Evolutionary conservation across 140 eudicot species (phyloP), one percentile per base, ranked within the genome.

Genomic region (Stevia rebaudiana): DNA sequence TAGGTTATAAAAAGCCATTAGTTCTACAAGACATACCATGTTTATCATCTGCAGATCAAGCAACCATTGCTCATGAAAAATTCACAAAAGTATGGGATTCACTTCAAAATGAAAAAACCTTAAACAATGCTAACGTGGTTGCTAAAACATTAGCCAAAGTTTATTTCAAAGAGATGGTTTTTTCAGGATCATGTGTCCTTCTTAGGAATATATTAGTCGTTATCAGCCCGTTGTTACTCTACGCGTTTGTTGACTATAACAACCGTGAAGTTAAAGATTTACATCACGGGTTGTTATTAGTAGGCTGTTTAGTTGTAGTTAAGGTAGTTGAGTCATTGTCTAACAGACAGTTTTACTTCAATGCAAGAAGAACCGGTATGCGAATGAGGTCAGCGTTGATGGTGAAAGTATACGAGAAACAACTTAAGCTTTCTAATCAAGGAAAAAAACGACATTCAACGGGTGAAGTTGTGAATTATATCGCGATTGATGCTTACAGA

Each of bases 401-500:
- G 85, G 94, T 80, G 41, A 85, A 85, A 35, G 78, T 84, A 4
- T 84, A 84, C n/a, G 83, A 76, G 36, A 88, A 85, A 56, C 90
- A 80, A 64, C 94, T 88, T 33, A 85, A 75, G 54, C 81, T 88
- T 41, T 88, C 96, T 4, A 83, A 68, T 54, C 15, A 78, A 46
- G 96, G 90, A 52, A 80, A 78, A 46, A 70, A 21, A 59, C 64
- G 76, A 7, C 96, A 88, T 61, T 88, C 96, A 2, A 80, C 90
- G 0, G 94, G 96, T 0, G 90, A 88, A 68, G 70, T 88, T 22
- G 94, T 82, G 21, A 88, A 88, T 51, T 88, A 88, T 60, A 84
- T 88, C n/a, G 85, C 82, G 0, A 82, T 88, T 18, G 96, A 88
- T 73, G 89, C 96, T 10, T 88, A 88, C 56, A 61, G 96, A 67